Evolutionary conservation across 163 green algal genomes (phyloP).

Genomic region (Scenedesmus sp.): DNA sequence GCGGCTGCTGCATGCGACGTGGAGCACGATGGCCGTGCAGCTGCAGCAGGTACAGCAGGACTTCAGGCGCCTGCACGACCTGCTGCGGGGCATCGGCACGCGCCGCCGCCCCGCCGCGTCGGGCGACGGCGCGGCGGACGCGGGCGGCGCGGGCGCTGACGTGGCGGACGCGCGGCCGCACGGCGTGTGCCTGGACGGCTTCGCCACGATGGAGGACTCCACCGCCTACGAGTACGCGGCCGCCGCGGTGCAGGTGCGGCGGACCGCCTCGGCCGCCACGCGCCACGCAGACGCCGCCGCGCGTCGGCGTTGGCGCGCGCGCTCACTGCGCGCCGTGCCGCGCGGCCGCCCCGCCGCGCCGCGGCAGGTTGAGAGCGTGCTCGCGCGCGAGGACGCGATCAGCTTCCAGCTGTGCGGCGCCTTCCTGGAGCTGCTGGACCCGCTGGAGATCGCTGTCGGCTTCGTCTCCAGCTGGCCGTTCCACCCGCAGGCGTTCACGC

Average conservation of each 20-base stretch:
- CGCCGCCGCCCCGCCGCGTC: not conserved
- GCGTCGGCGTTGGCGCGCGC: too few relatives aligned
- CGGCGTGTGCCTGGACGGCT: not conserved
- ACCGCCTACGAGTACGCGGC: slow-evolving; percentile 27
- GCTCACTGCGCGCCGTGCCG: too few relatives aligned
- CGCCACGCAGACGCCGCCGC: too few relatives aligned
- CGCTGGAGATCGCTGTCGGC: slow-evolving; percentile 24
- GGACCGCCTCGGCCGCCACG: too few relatives aligned
- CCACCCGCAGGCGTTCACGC: slow-evolving; percentile 18
- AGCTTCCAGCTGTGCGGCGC: slow-evolving; percentile 28
- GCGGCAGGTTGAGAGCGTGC: slow-evolving; percentile 19
- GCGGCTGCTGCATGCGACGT: slow-evolving; percentile 28
- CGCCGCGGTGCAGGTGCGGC: slow-evolving; percentile 21
- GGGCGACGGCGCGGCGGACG: not conserved
- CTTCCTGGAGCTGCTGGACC: slow-evolving; percentile 35
- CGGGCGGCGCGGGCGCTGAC: not conserved
- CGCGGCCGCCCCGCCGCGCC: too few relatives aligned
- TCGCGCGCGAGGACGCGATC: slow-evolving; percentile 32
- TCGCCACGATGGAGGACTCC: slow-evolving; percentile 21
- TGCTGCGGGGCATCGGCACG: slow-evolving; percentile 8
- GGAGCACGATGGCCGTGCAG: slow-evolving; percentile 28
- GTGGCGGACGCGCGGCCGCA: not conserved
- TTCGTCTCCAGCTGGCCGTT: slow-evolving; percentile 27
- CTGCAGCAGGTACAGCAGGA: slow-evolving; percentile 26
- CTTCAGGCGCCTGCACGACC: slow-evolving; percentile 17